Conservation (phyloP, 1,284 basidiomycete genomes). For the Ustilago tritici region DNA sequence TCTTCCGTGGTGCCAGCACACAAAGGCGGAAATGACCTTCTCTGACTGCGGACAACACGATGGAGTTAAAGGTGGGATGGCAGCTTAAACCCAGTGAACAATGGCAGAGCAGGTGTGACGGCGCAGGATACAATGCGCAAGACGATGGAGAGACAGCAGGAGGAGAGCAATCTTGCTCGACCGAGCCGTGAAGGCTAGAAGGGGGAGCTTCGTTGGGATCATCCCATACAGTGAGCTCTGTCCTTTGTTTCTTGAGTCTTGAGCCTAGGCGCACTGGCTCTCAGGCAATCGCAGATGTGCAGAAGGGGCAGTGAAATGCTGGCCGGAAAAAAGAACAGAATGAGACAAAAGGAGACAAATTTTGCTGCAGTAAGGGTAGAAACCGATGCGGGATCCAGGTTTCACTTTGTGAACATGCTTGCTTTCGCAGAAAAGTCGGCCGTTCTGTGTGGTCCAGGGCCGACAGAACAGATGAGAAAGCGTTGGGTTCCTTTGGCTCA, state of each 20-base stretch:
- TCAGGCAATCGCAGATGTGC: not conserved
- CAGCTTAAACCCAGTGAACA: constrained; percentile 2
- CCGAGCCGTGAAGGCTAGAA: not conserved
- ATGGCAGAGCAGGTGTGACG: not conserved
- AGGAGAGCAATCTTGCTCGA: not conserved
- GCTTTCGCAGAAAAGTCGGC: not conserved
- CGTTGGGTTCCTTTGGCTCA: not conserved
- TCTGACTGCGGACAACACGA: not conserved
- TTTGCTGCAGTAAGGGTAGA: constrained; percentile 3
- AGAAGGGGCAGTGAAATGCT: not conserved
- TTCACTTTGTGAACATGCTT: not conserved
- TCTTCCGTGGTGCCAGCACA: not conserved
- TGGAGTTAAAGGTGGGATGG: not conserved
- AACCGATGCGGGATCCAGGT: constrained; percentile 1
- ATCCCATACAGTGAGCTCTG: not conserved
- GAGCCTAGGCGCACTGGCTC: not conserved
- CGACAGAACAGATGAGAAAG: not conserved
- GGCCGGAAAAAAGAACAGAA: constrained; percentile 8
- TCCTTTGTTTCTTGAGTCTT: not conserved
- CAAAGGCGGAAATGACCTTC: not conserved
- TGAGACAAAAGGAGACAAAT: constrained; percentile 7
- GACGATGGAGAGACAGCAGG: not conserved
- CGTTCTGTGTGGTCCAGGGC: not conserved
- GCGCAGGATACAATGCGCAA: not conserved
- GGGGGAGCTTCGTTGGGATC: not conserved